phyloP scores from a whole-genome alignment of 257 asterid genomes.

The Anisodus acutangulus region DNA sequence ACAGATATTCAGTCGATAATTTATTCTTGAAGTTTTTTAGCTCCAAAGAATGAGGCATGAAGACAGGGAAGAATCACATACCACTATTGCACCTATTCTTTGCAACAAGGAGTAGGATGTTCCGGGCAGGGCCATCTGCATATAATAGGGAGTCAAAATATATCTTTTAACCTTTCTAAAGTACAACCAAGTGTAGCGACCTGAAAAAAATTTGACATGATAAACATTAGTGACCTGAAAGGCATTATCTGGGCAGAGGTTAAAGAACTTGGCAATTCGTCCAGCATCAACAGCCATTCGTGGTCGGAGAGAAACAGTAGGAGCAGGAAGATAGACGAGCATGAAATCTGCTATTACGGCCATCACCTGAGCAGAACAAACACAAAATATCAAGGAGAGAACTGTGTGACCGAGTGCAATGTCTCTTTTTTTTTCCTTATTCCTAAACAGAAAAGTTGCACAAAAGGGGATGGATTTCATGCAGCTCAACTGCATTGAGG shows the following conservation, averaged over 20 bases:
- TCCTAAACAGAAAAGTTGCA: constrained; percentile 3
- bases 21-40: not conserved
- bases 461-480: constrained; percentile 6
- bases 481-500: constrained; percentile 12
- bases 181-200: not conserved
- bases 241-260: constrained; percentile 89
- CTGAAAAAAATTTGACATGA: not conserved
- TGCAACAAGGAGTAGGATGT: constrained; percentile 73
- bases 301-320: constrained; percentile 84
- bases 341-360: constrained; percentile 94
- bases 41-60: not conserved
- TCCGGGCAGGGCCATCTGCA: constrained; percentile 80
- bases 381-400: constrained; percentile 27
- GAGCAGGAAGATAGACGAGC: constrained; percentile 97
- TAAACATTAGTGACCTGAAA: constrained; percentile 61
- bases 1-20: constrained; percentile 29
- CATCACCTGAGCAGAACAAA: constrained; percentile 63
- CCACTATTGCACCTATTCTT: constrained; percentile 86
- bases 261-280: constrained; percentile 71
- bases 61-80: constrained; percentile 38
- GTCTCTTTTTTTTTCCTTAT: not conserved
- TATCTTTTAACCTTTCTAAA: not conserved
- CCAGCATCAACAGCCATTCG: constrained; percentile 79
- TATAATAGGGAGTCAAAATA: constrained; percentile 23
- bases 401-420: not conserved